Percentiles rank a stretch among this genome's conserved stretches.
Evolutionary conservation across 2,329 filamentous ascomycete species (phyloP).

Genomic region (Alternaria postmessia): DNA sequence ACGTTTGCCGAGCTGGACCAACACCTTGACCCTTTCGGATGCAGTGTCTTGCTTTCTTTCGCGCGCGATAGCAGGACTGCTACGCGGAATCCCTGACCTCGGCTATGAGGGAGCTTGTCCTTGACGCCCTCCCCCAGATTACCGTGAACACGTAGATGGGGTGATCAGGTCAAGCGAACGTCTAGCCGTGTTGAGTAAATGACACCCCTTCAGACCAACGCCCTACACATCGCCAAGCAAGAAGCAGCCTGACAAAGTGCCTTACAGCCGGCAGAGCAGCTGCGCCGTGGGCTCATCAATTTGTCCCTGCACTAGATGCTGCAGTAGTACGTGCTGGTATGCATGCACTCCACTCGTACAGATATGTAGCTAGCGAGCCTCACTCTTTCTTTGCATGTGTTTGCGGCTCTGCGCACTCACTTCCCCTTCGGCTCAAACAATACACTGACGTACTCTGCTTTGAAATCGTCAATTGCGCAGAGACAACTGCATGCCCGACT

Average conservation of each 20-base stretch:
- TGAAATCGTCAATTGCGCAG: background rate
- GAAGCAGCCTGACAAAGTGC: constrained; percentile 35
- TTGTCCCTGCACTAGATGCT: constrained; percentile 21
- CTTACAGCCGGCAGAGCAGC: constrained; percentile 25
- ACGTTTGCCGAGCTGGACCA: constrained; percentile 18
- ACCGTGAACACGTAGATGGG: background rate
- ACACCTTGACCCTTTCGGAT: constrained; percentile 9
- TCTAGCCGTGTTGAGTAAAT: constrained; percentile 12
- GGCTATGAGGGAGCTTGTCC: constrained; percentile 10
- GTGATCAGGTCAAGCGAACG: constrained; percentile 15
- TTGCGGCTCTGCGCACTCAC: constrained; percentile 22
- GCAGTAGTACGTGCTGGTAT: constrained; percentile 6
- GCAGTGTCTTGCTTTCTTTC: background rate
- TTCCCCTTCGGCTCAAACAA: background rate
- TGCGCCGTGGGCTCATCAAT: constrained; percentile 27
- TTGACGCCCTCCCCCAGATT: constrained; percentile 9
- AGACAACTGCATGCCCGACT: background rate
- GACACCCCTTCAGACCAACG: constrained; percentile 10
- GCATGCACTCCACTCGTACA: constrained; percentile 3
- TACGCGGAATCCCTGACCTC: constrained; percentile 6
- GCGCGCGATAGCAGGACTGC: background rate
- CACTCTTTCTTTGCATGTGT: constrained; percentile 16
- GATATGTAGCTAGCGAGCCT: constrained; percentile 25
- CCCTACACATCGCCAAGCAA: constrained; percentile 25
- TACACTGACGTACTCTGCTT: background rate